Evolutionary conservation across 2,329 filamentous ascomycete species (phyloP), one percentile per base, ranked within the genome.

Genomic region (Aspergillus arachidicola): DNA sequence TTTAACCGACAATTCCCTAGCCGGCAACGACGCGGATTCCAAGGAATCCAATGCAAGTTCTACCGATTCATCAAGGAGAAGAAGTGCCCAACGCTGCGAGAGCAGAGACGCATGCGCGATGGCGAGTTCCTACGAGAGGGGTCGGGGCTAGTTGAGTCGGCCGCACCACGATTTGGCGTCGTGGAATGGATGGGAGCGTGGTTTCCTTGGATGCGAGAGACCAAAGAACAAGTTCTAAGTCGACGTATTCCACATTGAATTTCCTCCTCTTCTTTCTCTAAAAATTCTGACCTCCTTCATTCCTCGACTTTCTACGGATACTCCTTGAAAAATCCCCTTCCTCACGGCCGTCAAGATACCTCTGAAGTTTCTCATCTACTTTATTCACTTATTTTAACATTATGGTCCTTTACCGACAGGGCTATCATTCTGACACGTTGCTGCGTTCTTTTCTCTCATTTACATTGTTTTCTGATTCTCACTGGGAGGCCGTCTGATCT

Each of bases 11-110:
- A 81, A 61, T 83, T 82, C 59, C 77, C 78, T 21, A 70, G 68
- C 14, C 75, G 77, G 19, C 77, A 78, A 66, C 72, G 77, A 26
- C 72, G 76, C 16, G 76, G 76, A 6, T 81, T 81, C 68, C 76
- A 79, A 64, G 81, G 81, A 0, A 80, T 83, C 23, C 81, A 83
- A 69, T 83, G 81, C 75, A 82, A 81, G 64, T 83, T 81, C 68
- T 83, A 83, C 68, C 79, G 81, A n/a, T 78, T 81, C 61, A 79
- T 83, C 61, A 78, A 78, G 62, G 76, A 79, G 60, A 78, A 81
- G 66, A 78, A 76, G 53, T 79, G 81, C 64, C 79, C 79, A 1
- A 81, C 80, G 7, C 69, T 83, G 19, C 75, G 81, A 36, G 76
- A 80, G 63, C 80, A 82, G 67, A 68, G 76, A 21, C 72, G 76